Conservation (phyloP, 1,284 basidiomycete species). For the Microbotryum lychnidis-dioicae region DNA sequence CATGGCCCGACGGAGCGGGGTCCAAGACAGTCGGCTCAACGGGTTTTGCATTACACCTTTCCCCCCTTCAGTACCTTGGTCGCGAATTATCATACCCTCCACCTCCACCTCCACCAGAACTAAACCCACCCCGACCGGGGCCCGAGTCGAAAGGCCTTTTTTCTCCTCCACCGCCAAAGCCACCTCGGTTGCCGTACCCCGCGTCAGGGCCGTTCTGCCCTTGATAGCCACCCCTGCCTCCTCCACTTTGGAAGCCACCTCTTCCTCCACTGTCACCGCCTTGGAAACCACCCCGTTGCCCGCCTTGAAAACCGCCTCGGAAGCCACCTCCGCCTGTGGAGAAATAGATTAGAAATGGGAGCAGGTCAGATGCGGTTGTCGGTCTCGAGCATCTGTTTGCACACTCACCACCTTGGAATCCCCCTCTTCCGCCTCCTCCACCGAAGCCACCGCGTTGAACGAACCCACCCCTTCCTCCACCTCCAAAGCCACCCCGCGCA, state of each 20-base stretch:
- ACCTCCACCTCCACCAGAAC: too few relatives aligned
- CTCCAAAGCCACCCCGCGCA: constrained; percentile 40
- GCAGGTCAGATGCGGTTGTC: background rate
- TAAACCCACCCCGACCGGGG: background rate
- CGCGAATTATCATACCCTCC: too few relatives aligned
- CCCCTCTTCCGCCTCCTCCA: constrained; percentile 40
- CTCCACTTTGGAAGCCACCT: constrained; percentile 38
- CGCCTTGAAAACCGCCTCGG: constrained; percentile 26
- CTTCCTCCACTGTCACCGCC: constrained; percentile 25
- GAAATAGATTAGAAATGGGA: background rate
- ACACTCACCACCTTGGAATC: constrained; percentile 12
- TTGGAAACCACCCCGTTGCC: constrained; percentile 16
- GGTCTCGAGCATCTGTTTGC: background rate
- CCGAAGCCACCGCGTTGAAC: constrained; percentile 44
- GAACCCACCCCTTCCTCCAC: constrained; percentile 25
- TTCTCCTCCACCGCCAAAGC: background rate
- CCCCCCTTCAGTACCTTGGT: too few relatives aligned
- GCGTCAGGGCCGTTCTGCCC: constrained; percentile 27
- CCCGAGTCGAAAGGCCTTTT: constrained; percentile 5
- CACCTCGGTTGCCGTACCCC: constrained; percentile 12
- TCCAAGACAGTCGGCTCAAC: too few relatives aligned
- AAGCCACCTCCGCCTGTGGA: constrained; percentile 29
- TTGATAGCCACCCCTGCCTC: constrained; percentile 44
- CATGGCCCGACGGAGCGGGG: too few relatives aligned
- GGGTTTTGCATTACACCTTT: too few relatives aligned